Evolutionary conservation across 805 yeast species (phyloP).

Genomic region (fission yeast (Schizosaccharomyces pombe)): DNA sequence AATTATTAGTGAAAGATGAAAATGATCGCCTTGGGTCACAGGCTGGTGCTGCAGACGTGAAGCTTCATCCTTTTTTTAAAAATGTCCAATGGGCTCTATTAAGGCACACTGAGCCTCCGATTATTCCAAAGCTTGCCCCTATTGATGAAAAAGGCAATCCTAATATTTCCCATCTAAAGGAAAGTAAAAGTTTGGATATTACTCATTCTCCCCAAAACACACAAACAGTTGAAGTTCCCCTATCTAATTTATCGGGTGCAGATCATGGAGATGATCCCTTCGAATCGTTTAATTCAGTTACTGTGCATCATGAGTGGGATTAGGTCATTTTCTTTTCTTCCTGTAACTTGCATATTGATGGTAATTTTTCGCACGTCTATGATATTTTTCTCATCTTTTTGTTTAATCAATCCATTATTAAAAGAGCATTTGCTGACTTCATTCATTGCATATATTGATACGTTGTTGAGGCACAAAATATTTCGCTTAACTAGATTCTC

Average conservation of each 20-base stretch:
- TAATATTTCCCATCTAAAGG: constrained; percentile 13
- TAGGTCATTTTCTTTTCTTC: not conserved
- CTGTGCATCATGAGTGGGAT: constrained; percentile 39
- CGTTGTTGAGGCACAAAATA: too few relatives aligned
- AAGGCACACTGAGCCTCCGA: constrained; percentile 82
- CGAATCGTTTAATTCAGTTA: constrained; percentile 63
- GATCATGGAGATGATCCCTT: constrained; percentile 38
- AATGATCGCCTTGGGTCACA: constrained; percentile 69
- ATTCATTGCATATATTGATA: too few relatives aligned
- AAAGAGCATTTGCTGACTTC: too few relatives aligned
- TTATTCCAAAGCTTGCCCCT: constrained; percentile 59
- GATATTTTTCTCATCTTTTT: too few relatives aligned
- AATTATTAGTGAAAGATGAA: constrained; percentile 72
- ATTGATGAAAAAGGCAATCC: constrained; percentile 20
- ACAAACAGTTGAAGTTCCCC: constrained; percentile 4
- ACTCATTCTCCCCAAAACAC: constrained; percentile 5
- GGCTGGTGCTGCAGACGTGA: constrained; percentile 86
- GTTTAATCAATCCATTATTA: too few relatives aligned
- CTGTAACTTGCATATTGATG: not conserved
- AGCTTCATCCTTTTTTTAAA: constrained; percentile 76
- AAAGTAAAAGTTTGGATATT: constrained; percentile 16
- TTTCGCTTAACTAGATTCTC: too few relatives aligned
- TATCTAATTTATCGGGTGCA: not conserved
- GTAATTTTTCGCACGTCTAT: not conserved
- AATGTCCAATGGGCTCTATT: constrained; percentile 85